Percentiles rank a stretch among this genome's conserved stretches.
Conservation (phyloP, 768 basidiomycete genomes). For the Melanogaster broomeanus region DNA sequence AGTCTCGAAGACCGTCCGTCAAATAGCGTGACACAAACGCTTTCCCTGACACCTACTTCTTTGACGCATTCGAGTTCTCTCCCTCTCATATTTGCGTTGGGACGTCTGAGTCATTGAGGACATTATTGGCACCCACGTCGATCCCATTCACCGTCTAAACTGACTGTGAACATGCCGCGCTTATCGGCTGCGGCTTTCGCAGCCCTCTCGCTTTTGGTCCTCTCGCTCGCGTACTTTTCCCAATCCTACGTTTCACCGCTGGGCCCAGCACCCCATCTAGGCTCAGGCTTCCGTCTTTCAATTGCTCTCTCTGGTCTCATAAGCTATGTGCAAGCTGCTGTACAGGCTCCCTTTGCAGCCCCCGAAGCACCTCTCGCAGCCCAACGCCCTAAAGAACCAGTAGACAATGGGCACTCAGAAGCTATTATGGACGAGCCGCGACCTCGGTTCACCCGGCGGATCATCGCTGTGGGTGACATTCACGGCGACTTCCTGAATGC, state of each 20-base stretch:
- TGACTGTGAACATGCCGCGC: constrained; percentile 23
- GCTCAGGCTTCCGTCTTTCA: constrained; percentile 21
- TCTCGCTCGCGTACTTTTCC: constrained; percentile 31
- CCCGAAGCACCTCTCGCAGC: constrained; percentile 11
- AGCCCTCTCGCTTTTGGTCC: constrained; percentile 24
- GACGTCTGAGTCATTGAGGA: constrained; percentile 4
- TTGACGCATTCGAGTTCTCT: not conserved
- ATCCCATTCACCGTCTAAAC: not conserved
- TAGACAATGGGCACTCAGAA: constrained; percentile 9
- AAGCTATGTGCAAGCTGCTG: constrained; percentile 23
- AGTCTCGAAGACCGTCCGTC: constrained; percentile 21
- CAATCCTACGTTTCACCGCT: constrained; percentile 33
- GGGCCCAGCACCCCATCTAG: constrained; percentile 33
- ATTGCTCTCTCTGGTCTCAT: constrained; percentile 26
- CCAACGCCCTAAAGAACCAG: constrained; percentile 4
- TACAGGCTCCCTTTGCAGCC: constrained; percentile 21
- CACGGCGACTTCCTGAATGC: constrained; percentile 89
- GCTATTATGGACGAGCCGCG: constrained; percentile 21
- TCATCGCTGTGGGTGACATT: constrained; percentile 90
- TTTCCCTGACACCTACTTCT: constrained; percentile 8
- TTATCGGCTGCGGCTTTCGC: constrained; percentile 17
- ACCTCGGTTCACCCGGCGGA: constrained; percentile 43
- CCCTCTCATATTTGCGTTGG: constrained; percentile 3
- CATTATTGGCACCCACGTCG: not conserved
- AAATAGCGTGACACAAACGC: constrained; percentile 13